Percentiles rank a stretch among this genome's conserved stretches.
Conservation (phyloP, 2,329 filamentous ascomycete species). For the Blastomyces gilchristii region DNA sequence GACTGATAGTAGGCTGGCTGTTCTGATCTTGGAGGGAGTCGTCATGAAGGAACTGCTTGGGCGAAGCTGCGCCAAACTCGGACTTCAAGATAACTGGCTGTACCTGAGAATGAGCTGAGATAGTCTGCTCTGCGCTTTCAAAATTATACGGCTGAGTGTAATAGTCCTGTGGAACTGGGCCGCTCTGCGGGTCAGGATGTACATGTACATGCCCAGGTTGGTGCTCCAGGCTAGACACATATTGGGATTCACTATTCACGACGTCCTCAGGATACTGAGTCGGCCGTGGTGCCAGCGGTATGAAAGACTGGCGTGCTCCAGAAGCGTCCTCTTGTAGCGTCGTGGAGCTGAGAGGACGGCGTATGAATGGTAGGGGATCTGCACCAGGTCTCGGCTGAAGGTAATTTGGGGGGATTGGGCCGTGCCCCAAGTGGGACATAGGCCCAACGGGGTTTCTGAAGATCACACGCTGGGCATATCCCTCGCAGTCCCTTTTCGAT, state of each 20-base stretch:
- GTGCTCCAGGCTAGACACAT: constrained; percentile 3
- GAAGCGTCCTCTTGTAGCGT: constrained; percentile 10
- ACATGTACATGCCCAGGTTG: neutral
- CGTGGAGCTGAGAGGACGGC: constrained; percentile 9
- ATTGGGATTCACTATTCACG: neutral
- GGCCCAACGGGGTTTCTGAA: constrained; percentile 34
- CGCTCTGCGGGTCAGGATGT: neutral
- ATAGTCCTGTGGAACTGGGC: neutral
- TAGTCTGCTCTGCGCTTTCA: neutral
- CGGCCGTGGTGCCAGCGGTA: constrained; percentile 17
- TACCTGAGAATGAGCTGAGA: neutral
- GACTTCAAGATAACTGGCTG: neutral
- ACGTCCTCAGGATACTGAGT: neutral
- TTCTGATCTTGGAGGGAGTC: neutral
- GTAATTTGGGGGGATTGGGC: constrained; percentile 12
- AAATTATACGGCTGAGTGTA: neutral
- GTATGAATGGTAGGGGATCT: constrained; percentile 8
- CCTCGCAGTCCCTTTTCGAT: constrained; percentile 37
- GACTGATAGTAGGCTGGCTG: neutral
- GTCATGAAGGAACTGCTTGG: neutral
- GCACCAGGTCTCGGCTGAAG: constrained; percentile 9
- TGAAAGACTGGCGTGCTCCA: constrained; percentile 10
- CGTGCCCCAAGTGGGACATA: constrained; percentile 17
- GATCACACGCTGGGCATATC: constrained; percentile 33
- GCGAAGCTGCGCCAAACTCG: neutral